phyloP scores from a whole-genome alignment of 352 stramenopile species.

The Phytophthora capsici region DNA sequence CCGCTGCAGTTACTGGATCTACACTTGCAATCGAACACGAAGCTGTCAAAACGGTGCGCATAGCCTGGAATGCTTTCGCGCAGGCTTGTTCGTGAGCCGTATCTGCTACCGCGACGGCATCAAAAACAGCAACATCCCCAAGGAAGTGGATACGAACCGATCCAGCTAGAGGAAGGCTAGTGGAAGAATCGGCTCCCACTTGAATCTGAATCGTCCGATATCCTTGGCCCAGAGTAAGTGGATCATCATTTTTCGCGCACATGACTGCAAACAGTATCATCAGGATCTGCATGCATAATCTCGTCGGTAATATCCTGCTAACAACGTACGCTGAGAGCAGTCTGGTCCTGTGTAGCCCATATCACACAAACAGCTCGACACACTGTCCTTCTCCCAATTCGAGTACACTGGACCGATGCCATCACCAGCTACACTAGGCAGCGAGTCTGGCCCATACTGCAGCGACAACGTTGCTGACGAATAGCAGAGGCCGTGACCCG shows the following conservation, averaged over 20 bases:
- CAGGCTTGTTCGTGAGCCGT: conserved; percentile 40
- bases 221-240: conserved; percentile 72
- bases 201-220: conserved; percentile 68
- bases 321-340: conserved; percentile 72
- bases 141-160: conserved; percentile 57
- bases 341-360: conserved; percentile 83
- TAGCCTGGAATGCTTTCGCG: conserved; percentile 45
- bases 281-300: not conserved
- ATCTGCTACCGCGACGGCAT: conserved; percentile 44
- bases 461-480: conserved; percentile 56
- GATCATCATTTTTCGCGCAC: conserved; percentile 90
- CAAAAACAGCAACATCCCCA: conserved; percentile 51
- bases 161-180: conserved; percentile 36
- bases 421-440: conserved; percentile 40
- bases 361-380: conserved; percentile 85
- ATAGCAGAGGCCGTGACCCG: conserved; percentile 67
- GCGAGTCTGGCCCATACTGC: conserved; percentile 53
- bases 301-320: not conserved
- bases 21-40: conserved; percentile 46
- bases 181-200: conserved; percentile 35
- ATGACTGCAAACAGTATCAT: conserved; percentile 46
- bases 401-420: conserved; percentile 66
- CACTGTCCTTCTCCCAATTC: conserved; percentile 88
- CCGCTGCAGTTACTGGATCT: conserved; percentile 48
- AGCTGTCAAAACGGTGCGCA: conserved; percentile 48